phyloP scores from a whole-genome alignment of 495 filamentous ascomycete species.

The Penicillium waksmanii region DNA sequence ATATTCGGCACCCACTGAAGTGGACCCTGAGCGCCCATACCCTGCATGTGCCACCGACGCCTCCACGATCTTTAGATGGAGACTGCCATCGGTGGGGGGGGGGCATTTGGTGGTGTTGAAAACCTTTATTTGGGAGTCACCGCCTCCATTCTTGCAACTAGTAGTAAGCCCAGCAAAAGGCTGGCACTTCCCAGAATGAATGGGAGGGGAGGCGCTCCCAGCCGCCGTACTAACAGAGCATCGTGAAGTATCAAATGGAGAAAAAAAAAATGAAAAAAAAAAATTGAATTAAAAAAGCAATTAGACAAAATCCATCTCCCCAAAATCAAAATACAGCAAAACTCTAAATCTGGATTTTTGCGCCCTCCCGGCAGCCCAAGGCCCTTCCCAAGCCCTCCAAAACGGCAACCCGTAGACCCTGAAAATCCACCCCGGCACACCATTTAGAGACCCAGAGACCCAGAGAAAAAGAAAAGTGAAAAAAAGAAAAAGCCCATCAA shows the following conservation, averaged over 20 bases:
- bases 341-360: slow-evolving; percentile 20
- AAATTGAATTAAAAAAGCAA: slow-evolving; percentile 13
- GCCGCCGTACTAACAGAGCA: not conserved
- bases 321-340: not conserved
- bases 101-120: slow-evolving; percentile 1
- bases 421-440: slow-evolving; percentile 18
- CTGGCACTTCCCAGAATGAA: slow-evolving; percentile 13
- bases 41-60: slow-evolving; percentile 28
- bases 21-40: slow-evolving; percentile 18
- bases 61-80: slow-evolving; percentile 26
- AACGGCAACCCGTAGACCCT: slow-evolving; percentile 27
- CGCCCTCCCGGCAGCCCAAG: not conserved
- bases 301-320: not conserved
- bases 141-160: slow-evolving; percentile 16
- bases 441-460: too few species aligned
- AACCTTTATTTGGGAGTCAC: not conserved
- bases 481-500: not conserved
- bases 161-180: not conserved
- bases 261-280: not conserved
- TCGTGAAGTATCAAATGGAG: slow-evolving; percentile 3
- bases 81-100: not conserved
- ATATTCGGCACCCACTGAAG: slow-evolving; percentile 11
- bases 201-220: slow-evolving; percentile 13
- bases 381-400: not conserved
- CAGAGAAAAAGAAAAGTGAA: slow-evolving; percentile 11